Evolutionary conservation across 805 yeast species (phyloP), one percentile per base, ranked within the genome.

Genomic region (Zygosaccharomyces bailii): DNA sequence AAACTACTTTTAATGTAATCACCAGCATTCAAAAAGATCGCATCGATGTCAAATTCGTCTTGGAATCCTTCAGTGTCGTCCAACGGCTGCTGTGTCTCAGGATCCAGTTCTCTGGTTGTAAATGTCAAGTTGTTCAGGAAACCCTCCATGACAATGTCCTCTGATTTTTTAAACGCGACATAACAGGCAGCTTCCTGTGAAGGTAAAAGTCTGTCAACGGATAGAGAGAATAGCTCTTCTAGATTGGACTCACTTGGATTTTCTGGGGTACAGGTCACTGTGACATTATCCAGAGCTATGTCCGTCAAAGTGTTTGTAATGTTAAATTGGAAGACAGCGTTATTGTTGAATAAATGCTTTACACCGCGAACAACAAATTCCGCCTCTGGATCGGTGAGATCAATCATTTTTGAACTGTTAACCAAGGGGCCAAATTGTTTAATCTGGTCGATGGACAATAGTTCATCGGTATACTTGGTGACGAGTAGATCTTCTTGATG

Each of bases 21-120:
- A 29, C 96, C 96, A 7, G 93, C 66, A 48, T 48, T 61, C 44
- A 91, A 63, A 46, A 78, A 80, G 57, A 89, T 72, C 46, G 83
- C 84, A 66, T 88, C 97, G 53, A 93, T 78, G 63, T 84, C 93
- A 67, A 91, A 93, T 67, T 90, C 96, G 66, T 93, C 98, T 53
- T 84, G 85, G 75, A 83, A 86, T 13, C 96, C 97, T 52, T 84
- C 95, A 36, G 80, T 86, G 39, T 76, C 80, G 36, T 77, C 83
- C 47, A 75, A 76, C 40, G 84, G 76, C 50, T 75, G 78, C 16
- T 82, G 81, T 11, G 89, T 82, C 7, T 77, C 74, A 38, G 87
- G 82, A 54, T 87, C 84, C 52, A 86, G 72, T 63, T 91, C 98
- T 66, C 81, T 84, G 39, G 88, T 75, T 14, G 82, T 79, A 71